Base-by-base conservation (phyloP, 1,284 basidiomycete species). In the Mrakiaceae sp. region DNA sequence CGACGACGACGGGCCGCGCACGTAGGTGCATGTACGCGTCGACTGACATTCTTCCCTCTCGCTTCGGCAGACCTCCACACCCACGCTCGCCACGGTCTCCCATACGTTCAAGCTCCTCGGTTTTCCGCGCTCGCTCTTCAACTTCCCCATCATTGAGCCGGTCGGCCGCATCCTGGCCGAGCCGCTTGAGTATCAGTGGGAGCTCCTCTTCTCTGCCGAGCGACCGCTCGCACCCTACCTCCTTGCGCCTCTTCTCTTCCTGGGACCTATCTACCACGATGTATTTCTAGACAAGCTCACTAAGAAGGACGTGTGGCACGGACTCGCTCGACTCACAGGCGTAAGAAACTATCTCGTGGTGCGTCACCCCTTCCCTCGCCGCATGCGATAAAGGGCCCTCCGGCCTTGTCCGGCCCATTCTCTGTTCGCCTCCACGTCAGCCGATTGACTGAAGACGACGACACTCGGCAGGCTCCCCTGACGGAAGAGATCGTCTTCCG, bases 401-500 rank as follows among this genome's bases (percentile, higher is more conserved):
- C 27, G 27, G 27, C 27, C 27, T 27, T 27, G 27, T 27, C 27
- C 27, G 27, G 27, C 27, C 27, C 27, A 27, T 27, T 27, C 27
- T 27, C 27, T 27, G 27, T 27, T 27, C 27, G 27, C 27, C 44
- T 53, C 43, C 58, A 44, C 43, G 5, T 2, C 16, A 27, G 27
- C 2, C 27, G 27, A 27, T 27, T 1, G 27, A 27, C 27, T 27
- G 27, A 27, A 27, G 27, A 27, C 27, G 27, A 27, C 27, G 57
- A 5, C 5, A 7, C 10, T 63, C 39, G 47, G 0, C 68, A 94
- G 88, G 93, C 84, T 0, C 95, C 95, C 0, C 74, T 92, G 47
- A 93, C 93, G 0, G 95, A 98, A 77, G 95, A 98, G 74, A 70
- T 97, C 40, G 88, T 93, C 3, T 98, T 97, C 73, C 81, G 96